Base-by-base conservation (phyloP, 495 filamentous ascomycete species). In the Parmelia sp. region DNA sequence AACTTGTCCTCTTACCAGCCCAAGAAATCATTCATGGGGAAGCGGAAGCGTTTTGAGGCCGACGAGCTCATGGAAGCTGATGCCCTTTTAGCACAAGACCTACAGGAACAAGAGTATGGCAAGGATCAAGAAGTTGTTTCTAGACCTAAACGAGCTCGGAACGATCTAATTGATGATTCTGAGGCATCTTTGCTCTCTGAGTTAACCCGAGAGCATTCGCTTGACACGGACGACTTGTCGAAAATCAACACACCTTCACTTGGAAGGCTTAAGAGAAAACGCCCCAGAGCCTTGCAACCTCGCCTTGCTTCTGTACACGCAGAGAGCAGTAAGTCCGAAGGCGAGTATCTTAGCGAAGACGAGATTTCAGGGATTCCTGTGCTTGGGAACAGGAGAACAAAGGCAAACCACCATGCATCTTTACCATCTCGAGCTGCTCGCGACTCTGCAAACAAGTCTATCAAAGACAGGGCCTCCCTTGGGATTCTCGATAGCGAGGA, bases 101-200 rank as follows among this genome's bases (percentile, higher is more conserved):
- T 90, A 45, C 88, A 91, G 69, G 74, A 82, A 47, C 79, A 86
- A 64, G 88, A 90, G 69, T 86, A 88, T 66, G 71, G 74, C 23
- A 62, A 70, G 14, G 69, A 70, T 2, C 53, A 55, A 14, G 25
- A 63, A n/a, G 75, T 75, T 63, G 60, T 68, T 62, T 66, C 62
- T 56, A 78, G 75, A 64, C 57, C 66, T 29, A 68, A 61, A 36
- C 71, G 31, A 60, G 29, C 21, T 40, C 39, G 33, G 10, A 33
- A 35, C 14, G 17, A 15, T 33, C 6, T 59, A 19, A 33, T 67
- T 15, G 35, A 51, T 15, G 60, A 67, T 45, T 64, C 65, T 45
- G 65, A 67, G 45, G 65, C 63, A 36, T 37, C 23, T 19, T 47
- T 45, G 62, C 40, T 19, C 19, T 53, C 36, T 5, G 25, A 17